These are phyloP conservation scores for Penicillium crystallinum DNA, from an alignment of 495 filamentous ascomycete species.

Conservation along the genomic window DNA sequence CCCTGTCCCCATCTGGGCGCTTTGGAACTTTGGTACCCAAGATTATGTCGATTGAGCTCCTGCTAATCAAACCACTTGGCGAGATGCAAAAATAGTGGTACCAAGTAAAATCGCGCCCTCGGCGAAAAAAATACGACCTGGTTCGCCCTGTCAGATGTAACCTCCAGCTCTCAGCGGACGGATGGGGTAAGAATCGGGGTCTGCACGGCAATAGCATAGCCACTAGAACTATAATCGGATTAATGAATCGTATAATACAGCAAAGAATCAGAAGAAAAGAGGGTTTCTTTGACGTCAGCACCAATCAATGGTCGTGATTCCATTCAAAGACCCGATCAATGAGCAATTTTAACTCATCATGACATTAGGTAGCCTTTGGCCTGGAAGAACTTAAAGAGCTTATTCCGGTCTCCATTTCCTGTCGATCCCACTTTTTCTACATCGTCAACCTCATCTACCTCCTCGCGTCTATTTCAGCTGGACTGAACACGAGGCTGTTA, in stretches of 20 bases:
- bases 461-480: conserved; percentile 18
- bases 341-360: conserved; percentile 13
- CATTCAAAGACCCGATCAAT: conserved; percentile 10
- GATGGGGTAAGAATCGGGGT: background rate
- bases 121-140: conserved; percentile 4
- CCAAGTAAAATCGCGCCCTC: background rate
- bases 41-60: background rate
- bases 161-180: background rate
- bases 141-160: conserved; percentile 6
- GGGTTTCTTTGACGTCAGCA: conserved; percentile 25
- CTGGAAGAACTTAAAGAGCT: conserved; percentile 10
- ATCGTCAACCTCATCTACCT: background rate
- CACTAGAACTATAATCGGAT: background rate
- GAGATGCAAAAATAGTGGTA: background rate
- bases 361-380: background rate
- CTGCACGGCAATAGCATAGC: background rate
- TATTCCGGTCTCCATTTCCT: background rate
- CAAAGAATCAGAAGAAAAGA: background rate
- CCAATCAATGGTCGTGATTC: conserved; percentile 12
- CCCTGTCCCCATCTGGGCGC: background rate
- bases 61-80: background rate
- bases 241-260: background rate
- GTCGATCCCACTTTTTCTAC: background rate
- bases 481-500: conserved; percentile 12
- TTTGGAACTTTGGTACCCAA: conserved; percentile 6